Base-by-base conservation (phyloP, 2,329 filamentous ascomycete genomes). In the Penicillium sp. region DNA sequence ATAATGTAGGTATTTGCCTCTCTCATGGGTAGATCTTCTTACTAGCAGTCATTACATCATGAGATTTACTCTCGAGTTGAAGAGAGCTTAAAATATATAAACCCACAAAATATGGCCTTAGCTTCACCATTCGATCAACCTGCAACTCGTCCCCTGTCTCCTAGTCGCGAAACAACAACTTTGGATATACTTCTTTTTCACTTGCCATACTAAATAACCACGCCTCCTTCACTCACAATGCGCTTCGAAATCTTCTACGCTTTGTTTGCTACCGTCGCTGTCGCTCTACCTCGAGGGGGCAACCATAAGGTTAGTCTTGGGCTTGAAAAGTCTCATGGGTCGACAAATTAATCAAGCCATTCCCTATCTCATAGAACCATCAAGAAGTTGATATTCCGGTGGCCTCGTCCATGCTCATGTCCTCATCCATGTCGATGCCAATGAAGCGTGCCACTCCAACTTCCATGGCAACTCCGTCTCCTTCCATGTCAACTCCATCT, bases 231-330 rank as follows among this genome's bases (percentile, higher is more conserved):
- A n/a, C 28, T 25, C 58, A 61, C 19, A 1, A 66, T 66, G 63
- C 60, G 42, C n/a, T 57, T 63, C 6, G 37, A 43, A 58, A 13
- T 58, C 1, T 16, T 62, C 6, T 60, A 6, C 40, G 57, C 52
- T 7, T 3, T 62, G 13, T 58, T 65, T 11, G 48, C 52, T 2
- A 52, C 60, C 14, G 48, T 42, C 6, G 58, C 45, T 4, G 35
- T 59, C n/a, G 60, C 60, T 14, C 35, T 59, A 13, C 64, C 60
- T 16, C 54, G 57, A 40, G 56, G 53, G 4, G 60, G 43, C 16
- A 38, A 10, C 25, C 51, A 60, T n/a, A 16, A 60, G 49, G 60
- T 62, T 33, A 42, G 54, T 25, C 19, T 33, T n/a, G 1, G 4
- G 3, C 28, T 14, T 33, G 11, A 11, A 4, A 30, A 4, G 2